Evolutionary conservation across 2,329 filamentous ascomycete species (phyloP).

Genomic region (Colletotrichum sansevieriae): DNA sequence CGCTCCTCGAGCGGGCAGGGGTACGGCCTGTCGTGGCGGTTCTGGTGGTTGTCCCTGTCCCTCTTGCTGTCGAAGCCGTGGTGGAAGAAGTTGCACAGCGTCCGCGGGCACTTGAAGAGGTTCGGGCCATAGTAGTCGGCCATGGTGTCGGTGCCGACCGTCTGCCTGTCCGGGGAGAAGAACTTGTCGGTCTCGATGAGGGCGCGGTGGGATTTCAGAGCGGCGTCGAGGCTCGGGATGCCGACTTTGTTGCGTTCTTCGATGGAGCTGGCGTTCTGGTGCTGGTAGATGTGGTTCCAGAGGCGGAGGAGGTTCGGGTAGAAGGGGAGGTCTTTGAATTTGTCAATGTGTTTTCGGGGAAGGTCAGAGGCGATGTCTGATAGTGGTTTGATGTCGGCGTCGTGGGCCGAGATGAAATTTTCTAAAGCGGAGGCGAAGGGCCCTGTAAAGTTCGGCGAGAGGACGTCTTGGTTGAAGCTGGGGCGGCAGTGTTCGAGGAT

Average conservation of each 20-base stretch:
- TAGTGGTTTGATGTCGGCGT: constrained; percentile 7
- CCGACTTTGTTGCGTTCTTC: constrained; percentile 49
- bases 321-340: constrained; percentile 40
- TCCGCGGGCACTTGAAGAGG: constrained; percentile 56
- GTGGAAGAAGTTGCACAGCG: constrained; percentile 57
- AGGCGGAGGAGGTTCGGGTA: constrained; percentile 32
- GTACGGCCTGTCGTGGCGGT: constrained; percentile 56
- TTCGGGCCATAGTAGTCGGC: constrained; percentile 53
- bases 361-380: background rate
- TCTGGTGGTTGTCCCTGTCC: constrained; percentile 51
- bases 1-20: constrained; percentile 49
- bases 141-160: constrained; percentile 21
- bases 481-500: constrained; percentile 41
- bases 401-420: constrained; percentile 19
- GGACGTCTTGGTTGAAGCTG: constrained; percentile 18
- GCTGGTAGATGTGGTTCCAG: constrained; percentile 44
- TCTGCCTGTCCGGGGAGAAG: background rate
- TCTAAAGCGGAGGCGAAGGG: constrained; percentile 28
- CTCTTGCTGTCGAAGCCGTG: constrained; percentile 53
- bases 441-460: background rate
- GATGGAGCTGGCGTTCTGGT: constrained; percentile 38
- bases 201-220: constrained; percentile 47
- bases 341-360: constrained; percentile 26
- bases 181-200: constrained; percentile 46
- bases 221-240: constrained; percentile 45